Percentiles rank a stretch among this genome's conserved stretches.
phyloP scores from a whole-genome alignment of 2,329 filamentous ascomycete genomes.

The Cryoendolithus antarcticus region DNA sequence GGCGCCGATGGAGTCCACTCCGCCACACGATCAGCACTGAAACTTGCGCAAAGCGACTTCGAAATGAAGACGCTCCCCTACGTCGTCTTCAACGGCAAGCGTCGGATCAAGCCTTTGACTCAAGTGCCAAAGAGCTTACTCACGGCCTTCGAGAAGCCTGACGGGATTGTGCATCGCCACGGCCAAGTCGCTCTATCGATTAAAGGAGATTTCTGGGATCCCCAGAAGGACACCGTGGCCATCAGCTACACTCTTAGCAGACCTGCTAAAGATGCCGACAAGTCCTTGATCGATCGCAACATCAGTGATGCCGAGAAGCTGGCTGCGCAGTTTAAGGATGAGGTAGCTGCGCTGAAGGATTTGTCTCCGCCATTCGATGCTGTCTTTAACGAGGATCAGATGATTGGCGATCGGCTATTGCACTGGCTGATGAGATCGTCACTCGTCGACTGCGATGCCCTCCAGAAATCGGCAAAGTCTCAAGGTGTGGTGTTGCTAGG shows the following conservation, averaged over 20 bases:
- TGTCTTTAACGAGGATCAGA: conserved; percentile 21
- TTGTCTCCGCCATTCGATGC: conserved; percentile 21
- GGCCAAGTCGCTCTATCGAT: conserved; percentile 22
- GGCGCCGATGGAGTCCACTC: conserved; percentile 30
- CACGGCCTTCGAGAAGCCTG: conserved; percentile 5
- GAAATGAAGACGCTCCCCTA: conserved; percentile 24
- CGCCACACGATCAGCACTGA: neutral
- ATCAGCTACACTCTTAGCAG: conserved; percentile 31
- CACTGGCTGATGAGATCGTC: conserved; percentile 32
- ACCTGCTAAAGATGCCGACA: conserved; percentile 14
- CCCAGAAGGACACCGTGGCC: conserved; percentile 14
- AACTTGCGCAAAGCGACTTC: neutral
- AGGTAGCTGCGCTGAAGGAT: conserved; percentile 17
- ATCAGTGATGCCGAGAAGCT: conserved; percentile 21
- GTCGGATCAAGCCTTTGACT: conserved; percentile 10
- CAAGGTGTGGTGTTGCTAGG: conserved; percentile 24
- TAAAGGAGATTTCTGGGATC: conserved; percentile 13
- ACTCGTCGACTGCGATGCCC: conserved; percentile 13
- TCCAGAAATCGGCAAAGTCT: conserved; percentile 12
- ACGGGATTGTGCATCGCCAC: conserved; percentile 8
- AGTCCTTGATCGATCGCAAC: conserved; percentile 23
- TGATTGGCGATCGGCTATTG: conserved; percentile 24
- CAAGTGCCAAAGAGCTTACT: conserved; percentile 6
- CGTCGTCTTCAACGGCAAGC: conserved; percentile 25
- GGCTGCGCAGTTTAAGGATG: conserved; percentile 24